phyloP scores from a whole-genome alignment of 2,329 filamentous ascomycete genomes.

The Podosphaera aphanis region DNA sequence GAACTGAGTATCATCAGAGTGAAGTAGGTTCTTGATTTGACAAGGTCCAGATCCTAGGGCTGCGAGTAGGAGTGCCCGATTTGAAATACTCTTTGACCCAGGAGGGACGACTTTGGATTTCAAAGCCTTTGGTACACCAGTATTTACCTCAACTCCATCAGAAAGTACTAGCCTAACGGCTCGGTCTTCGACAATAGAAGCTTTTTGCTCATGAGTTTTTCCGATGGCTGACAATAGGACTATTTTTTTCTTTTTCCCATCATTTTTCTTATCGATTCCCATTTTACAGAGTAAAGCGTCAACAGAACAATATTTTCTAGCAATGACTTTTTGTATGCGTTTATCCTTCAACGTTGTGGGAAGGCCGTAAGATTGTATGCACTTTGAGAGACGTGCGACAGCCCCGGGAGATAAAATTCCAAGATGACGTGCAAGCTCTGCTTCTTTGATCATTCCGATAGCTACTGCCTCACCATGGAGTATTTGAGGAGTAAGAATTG shows the following conservation, averaged over 20 bases:
- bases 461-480: conserved; percentile 90
- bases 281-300: conserved; percentile 75
- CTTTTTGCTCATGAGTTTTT: conserved; percentile 63
- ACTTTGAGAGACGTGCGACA: conserved; percentile 75
- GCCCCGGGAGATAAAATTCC: conserved; percentile 68
- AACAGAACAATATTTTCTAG: conserved; percentile 69
- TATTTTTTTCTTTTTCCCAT: conserved; percentile 85
- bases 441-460: conserved; percentile 96
- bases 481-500: conserved; percentile 81
- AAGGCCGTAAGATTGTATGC: conserved; percentile 78
- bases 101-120: conserved; percentile 64
- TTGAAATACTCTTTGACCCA: conserved; percentile 94
- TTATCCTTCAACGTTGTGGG: conserved; percentile 71
- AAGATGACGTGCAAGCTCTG: conserved; percentile 72
- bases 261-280: conserved; percentile 97
- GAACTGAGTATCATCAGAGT: conserved; percentile 90
- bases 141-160: conserved; percentile 48
- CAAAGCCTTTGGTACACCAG: conserved; percentile 42
- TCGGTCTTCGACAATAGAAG: conserved; percentile 69
- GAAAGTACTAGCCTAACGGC: conserved; percentile 68
- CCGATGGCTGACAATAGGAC: conserved; percentile 81
- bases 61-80: conserved; percentile 79
- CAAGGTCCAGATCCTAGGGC: conserved; percentile 72
- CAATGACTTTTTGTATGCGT: conserved; percentile 57
- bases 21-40: conserved; percentile 73